Base-by-base conservation (phyloP, 257 asterid species). In the Ligustrum vulgare region DNA sequence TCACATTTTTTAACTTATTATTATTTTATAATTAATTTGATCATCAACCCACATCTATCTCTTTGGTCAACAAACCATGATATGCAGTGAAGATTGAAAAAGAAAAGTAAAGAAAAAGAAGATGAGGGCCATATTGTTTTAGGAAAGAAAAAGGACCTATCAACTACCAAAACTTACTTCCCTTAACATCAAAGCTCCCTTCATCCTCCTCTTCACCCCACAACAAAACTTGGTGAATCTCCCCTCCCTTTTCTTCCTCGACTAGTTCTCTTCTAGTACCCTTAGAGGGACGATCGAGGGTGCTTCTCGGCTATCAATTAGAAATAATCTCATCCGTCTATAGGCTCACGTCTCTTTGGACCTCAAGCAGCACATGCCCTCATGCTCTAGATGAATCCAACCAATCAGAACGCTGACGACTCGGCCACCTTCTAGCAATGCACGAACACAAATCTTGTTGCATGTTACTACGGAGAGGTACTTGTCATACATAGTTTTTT, bases 41-140 rank as follows among this genome's bases (percentile, higher is more conserved):
- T 34, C 83, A 69, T 54, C 77, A 85, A 85, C 90, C 82, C 45
- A 71, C 76, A 54, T 10, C 51, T 23, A 64, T 65, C 70, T 77
- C 67, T 71, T 82, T 81, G 83, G 86, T 82, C 86, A 84, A 83
- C 90, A 72, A 79, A 85, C 73, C 72, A 77, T 83, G 76, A 71
- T 56, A 60, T 66, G 6, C 22, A n/a, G 28, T 35, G 3, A 9
- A 62, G 16, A 68, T n/a, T 43, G 45, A 47, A 4, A 36, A 56
- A 69, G 34, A 8, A 5, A 63, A 56, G 63, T 18, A 63, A 66
- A 69, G 32, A 82, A 54, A 81, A 76, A 75, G 62, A 65, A 75
- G 75, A 71, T 69, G 70, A 73, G 79, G 49, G 58, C 71, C 74
- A 77, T 68, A 39, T 22, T 58, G 65, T 58, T 22, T 58, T 56